Evolutionary conservation across 83 land plant genomes (phyloP), one percentile per base, ranked within the genome.

Genomic region (Larix sibirica): DNA sequence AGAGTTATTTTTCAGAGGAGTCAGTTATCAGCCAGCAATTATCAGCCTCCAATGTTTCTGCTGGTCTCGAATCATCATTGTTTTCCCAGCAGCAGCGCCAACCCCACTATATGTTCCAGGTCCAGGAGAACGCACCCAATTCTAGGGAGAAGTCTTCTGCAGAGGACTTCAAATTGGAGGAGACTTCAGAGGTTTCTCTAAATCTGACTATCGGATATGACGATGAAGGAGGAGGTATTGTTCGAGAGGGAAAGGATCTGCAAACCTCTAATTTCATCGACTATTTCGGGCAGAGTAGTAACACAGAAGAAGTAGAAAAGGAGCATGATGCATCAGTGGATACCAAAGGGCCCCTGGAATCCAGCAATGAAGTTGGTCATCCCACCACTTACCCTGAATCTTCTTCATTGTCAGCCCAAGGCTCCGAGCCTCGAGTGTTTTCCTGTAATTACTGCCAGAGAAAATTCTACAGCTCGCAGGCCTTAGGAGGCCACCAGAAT

Each of bases 401-500:
- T 26, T 58, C 80, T 58, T 78, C 80, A 1, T 78, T 56, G 17
- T 64, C 67, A n/a, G 67, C 67, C 14, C 67, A 64, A 23, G 80
- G 80, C 20, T 78, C 80, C 6, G 82, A 80, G 73, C 82, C 82
- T 17, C 12, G 89, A 40, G 84, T 85, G 9, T 90, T 85, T 64
- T 80, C 86, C 26, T 91, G 93, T 84, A 88, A 85, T 69, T 88
- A 81, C 74, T 91, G 90, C 75, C 82, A 74, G 82, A 82, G 88
- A 62, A 84, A 86, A 56, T 91, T 91, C 87, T 81, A 80, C 84
- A 88, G 86, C 63, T 91, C 90, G 4, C 93, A 88, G 75, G 93
- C 93, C 7, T 60, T 91, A 13, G 93, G 93, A 0, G 93, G 93
- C 40, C 93, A 91, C 71, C 93, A 88, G 79, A 89, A 88, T 81